A percentile compares a stretch with the other conserved stretches of the same genome.
Evolutionary conservation across 176 grass and related monocot species (phyloP).

Genomic region (Hordeum marinum): DNA sequence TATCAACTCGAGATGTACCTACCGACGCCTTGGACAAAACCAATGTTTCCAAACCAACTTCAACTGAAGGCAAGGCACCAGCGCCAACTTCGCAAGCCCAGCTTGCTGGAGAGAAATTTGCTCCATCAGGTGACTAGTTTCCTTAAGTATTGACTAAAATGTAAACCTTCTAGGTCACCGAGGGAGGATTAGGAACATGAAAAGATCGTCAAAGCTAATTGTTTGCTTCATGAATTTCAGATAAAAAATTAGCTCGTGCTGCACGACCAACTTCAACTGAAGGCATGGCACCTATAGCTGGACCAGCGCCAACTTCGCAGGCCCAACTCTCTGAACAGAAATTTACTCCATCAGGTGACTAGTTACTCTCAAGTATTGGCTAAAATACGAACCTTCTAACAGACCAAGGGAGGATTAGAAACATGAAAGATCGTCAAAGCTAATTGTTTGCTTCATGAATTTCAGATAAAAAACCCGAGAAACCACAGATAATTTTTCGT

Average conservation of each 20-base stretch:
- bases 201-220: constrained; percentile 4
- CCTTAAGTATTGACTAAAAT: not conserved
- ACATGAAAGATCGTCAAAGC: constrained; percentile 8
- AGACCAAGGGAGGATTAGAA: not conserved
- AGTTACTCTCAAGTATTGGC: not conserved
- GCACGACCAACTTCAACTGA: not conserved
- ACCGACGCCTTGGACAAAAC: not conserved
- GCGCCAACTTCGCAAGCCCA: not conserved
- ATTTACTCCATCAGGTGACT: constrained; percentile 5
- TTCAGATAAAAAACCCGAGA: constrained; percentile 13
- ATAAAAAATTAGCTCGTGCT: not conserved
- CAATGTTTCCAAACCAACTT: not conserved
- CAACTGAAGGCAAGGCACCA: not conserved
- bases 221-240: constrained; percentile 20
- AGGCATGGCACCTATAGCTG: not conserved
- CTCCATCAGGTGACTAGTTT: constrained; percentile 11
- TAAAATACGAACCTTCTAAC: not conserved
- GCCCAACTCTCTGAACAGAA: not conserved
- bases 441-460: constrained; percentile 6
- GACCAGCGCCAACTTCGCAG: not conserved
- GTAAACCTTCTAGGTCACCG: not conserved
- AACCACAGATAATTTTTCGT: not conserved
- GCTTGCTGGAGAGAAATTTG: not conserved
- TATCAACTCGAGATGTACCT: not conserved
- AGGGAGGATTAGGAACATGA: constrained; percentile 7